Percentiles rank a stretch among this genome's conserved stretches.
Evolutionary conservation across 1,284 basidiomycete genomes (phyloP).

Genomic region (Fomitopsis pinicola): DNA sequence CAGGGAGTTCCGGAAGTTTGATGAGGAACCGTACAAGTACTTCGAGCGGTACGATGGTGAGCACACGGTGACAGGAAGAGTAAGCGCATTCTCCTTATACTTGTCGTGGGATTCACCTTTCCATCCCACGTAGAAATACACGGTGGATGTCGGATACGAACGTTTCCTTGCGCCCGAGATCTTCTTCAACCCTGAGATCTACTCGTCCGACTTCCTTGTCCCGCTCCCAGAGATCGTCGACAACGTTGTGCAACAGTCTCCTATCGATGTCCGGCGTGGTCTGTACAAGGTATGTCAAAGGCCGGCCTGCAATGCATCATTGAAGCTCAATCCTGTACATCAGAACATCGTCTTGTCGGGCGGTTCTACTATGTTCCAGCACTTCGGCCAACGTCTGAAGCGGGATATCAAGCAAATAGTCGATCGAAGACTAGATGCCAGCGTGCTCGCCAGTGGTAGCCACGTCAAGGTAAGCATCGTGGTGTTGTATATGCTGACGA

Average conservation of each 20-base stretch:
- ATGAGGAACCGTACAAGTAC: slow-evolving; percentile 94
- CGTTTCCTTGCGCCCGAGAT: slow-evolving; percentile 99
- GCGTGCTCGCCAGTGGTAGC: slow-evolving; percentile 74
- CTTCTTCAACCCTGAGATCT: slow-evolving; percentile 99
- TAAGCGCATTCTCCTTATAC: slow-evolving; percentile 35
- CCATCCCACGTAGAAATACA: slow-evolving; percentile 63
- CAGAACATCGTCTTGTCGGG: slow-evolving; percentile 93
- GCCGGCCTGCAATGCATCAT: not conserved
- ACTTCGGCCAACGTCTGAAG: slow-evolving; percentile 95
- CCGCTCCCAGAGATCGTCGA: slow-evolving; percentile 97
- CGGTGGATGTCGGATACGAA: slow-evolving; percentile 95
- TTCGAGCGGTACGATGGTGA: slow-evolving; percentile 95
- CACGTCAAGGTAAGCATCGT: slow-evolving; percentile 57
- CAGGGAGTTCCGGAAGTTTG: slow-evolving; percentile 98
- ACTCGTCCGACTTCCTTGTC: slow-evolving; percentile 96
- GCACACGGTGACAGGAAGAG: slow-evolving; percentile 88
- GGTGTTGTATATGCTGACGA: not conserved
- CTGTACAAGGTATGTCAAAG: slow-evolving; percentile 76
- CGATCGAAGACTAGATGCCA: slow-evolving; percentile 83
- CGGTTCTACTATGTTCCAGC: slow-evolving; percentile 97
- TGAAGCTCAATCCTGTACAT: not conserved
- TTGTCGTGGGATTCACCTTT: not conserved
- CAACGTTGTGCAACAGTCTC: slow-evolving; percentile 91
- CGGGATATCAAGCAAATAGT: slow-evolving; percentile 94
- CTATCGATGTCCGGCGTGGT: slow-evolving; percentile 92